Evolutionary conservation across 2,329 filamentous ascomycete species (phyloP).

Genomic region (Curvularia sp.): DNA sequence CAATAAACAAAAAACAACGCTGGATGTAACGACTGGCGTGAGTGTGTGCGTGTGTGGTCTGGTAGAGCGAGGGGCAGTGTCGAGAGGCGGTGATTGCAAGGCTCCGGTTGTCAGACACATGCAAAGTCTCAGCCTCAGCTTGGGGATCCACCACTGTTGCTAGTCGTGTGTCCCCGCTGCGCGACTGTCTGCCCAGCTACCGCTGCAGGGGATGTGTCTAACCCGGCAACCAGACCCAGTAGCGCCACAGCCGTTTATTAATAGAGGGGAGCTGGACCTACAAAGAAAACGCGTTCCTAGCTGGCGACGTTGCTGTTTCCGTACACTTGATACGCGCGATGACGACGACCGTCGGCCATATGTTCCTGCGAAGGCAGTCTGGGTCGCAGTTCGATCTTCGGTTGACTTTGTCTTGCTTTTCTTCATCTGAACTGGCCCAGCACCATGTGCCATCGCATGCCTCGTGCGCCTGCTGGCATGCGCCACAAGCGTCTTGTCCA

Average conservation of each 20-base stretch:
- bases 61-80: slow-evolving; percentile 5
- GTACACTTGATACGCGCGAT: background rate
- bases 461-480: background rate
- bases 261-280: slow-evolving; percentile 9
- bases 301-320: background rate
- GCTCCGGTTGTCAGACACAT: slow-evolving; percentile 5
- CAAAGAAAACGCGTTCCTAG: background rate
- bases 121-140: slow-evolving; percentile 28
- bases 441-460: background rate
- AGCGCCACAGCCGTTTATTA: slow-evolving; percentile 13
- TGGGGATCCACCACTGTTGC: slow-evolving; percentile 14
- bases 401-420: background rate
- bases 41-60: background rate
- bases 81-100: slow-evolving; percentile 1
- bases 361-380: background rate
- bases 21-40: slow-evolving; percentile 1
- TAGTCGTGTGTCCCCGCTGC: slow-evolving; percentile 19
- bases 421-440: background rate
- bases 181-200: slow-evolving; percentile 8
- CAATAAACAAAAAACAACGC: background rate
- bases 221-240: slow-evolving; percentile 11
- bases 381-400: background rate
- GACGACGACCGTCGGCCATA: background rate
- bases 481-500: background rate
- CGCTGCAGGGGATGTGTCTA: slow-evolving; percentile 12